phyloP scores from a whole-genome alignment of 345 rosid genomes.

The Iberis pinnata region DNA sequence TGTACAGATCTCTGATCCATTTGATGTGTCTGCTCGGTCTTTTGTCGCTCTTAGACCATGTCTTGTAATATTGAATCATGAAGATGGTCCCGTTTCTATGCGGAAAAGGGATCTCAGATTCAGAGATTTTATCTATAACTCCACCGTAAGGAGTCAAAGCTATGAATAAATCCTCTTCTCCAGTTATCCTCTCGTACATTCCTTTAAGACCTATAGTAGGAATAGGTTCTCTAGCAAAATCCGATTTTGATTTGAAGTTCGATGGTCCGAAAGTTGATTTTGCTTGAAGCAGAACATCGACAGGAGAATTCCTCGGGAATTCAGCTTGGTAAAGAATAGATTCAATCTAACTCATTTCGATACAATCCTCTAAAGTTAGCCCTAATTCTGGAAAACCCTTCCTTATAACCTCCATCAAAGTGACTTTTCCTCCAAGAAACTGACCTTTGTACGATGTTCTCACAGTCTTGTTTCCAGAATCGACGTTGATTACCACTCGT shows the following conservation, averaged over 20 bases:
- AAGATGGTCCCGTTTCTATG: slow-evolving; percentile 45
- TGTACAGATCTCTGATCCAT: slow-evolving; percentile 38
- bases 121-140: slow-evolving; percentile 45
- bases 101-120: slow-evolving; percentile 43
- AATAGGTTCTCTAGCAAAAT: slow-evolving; percentile 35
- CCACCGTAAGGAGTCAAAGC: slow-evolving; percentile 65
- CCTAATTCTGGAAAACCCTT: slow-evolving; percentile 48
- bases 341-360: slow-evolving; percentile 50
- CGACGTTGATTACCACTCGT: slow-evolving; percentile 31
- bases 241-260: slow-evolving; percentile 54
- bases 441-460: slow-evolving; percentile 29
- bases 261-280: slow-evolving; percentile 35
- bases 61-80: slow-evolving; percentile 33
- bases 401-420: slow-evolving; percentile 35
- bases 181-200: slow-evolving; percentile 35
- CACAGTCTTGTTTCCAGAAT: slow-evolving; percentile 23
- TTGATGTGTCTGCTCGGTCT: slow-evolving; percentile 27
- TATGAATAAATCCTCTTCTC: slow-evolving; percentile 40
- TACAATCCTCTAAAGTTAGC: slow-evolving; percentile 34
- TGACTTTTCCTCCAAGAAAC: slow-evolving; percentile 35
- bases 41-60: slow-evolving; percentile 33
- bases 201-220: slow-evolving; percentile 29
- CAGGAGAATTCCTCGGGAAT: slow-evolving; percentile 30
- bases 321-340: slow-evolving; percentile 42
- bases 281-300: slow-evolving; percentile 36